A percentile compares a stretch with the other conserved stretches of the same genome.
Conservation (phyloP, 306 rosid species). For the Alnus glutinosa region DNA sequence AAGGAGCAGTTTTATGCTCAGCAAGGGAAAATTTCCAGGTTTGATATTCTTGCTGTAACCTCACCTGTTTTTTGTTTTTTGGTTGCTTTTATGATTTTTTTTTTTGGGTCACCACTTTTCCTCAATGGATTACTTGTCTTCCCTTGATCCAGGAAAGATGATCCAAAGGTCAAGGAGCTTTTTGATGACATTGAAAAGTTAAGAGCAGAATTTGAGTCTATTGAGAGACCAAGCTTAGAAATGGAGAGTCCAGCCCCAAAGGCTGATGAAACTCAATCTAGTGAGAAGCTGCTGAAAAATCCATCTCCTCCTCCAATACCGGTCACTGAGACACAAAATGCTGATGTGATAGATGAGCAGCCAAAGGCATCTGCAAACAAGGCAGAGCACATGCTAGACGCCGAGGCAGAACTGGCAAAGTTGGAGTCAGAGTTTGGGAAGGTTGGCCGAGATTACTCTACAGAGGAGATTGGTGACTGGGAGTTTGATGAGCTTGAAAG, state of each 20-base stretch:
- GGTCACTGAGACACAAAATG: constrained; percentile 32
- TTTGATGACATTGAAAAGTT: constrained; percentile 69
- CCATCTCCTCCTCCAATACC: constrained; percentile 32
- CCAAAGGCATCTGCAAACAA: constrained; percentile 41
- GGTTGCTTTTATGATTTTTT: constrained; percentile 13
- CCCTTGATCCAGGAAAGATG: constrained; percentile 68
- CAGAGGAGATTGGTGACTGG: constrained; percentile 89
- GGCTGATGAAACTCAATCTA: constrained; percentile 51
- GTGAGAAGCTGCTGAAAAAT: constrained; percentile 40
- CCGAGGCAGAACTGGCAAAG: constrained; percentile 84
- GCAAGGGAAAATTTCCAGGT: constrained; percentile 68
- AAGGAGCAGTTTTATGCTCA: constrained; percentile 82
- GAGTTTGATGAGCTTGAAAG: constrained; percentile 97
- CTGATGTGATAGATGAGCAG: constrained; percentile 36
- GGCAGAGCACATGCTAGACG: constrained; percentile 49
- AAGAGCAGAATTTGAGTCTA: constrained; percentile 61
- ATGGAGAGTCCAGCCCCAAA: constrained; percentile 66
- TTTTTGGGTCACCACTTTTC: background rate
- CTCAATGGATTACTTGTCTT: constrained; percentile 20
- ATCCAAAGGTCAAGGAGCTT: constrained; percentile 67
- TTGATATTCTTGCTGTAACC: constrained; percentile 11
- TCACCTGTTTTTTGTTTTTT: constrained; percentile 16
- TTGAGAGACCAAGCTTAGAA: constrained; percentile 86
- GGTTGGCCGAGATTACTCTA: constrained; percentile 68
- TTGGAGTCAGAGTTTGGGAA: constrained; percentile 91